phyloP scores from a whole-genome alignment of 768 basidiomycete species.

The Rhizopogon vesiculosus region DNA sequence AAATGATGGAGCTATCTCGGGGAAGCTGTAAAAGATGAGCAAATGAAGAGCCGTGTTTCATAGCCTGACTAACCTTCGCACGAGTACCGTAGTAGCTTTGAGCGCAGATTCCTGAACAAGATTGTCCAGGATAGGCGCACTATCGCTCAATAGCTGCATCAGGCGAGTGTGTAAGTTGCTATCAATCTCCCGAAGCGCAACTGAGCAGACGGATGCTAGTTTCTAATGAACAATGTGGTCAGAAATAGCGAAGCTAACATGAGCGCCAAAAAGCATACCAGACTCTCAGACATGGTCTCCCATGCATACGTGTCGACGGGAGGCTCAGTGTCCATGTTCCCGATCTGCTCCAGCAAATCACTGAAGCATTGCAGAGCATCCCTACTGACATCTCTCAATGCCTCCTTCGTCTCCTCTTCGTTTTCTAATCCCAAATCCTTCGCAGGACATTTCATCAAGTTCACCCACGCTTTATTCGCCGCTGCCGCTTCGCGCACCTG shows the following conservation, averaged over 20 bases:
- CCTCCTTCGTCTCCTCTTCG: slow-evolving; percentile 28
- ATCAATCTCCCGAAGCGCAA: slow-evolving; percentile 66
- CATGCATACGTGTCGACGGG: slow-evolving; percentile 84
- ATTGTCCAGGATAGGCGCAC: slow-evolving; percentile 77
- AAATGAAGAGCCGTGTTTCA: neutral
- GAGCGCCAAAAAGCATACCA: slow-evolving; percentile 42
- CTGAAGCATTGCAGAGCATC: slow-evolving; percentile 74
- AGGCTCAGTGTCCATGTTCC: slow-evolving; percentile 79
- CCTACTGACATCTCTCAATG: slow-evolving; percentile 45
- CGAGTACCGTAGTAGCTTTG: slow-evolving; percentile 78
- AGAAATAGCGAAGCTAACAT: neutral
- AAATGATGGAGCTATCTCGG: slow-evolving; percentile 70
- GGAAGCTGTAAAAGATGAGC: slow-evolving; percentile 51
- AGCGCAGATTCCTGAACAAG: slow-evolving; percentile 88
- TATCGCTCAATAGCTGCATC: slow-evolving; percentile 71
- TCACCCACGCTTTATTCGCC: slow-evolving; percentile 77
- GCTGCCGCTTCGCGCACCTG: slow-evolving; percentile 62
- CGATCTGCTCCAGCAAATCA: slow-evolving; percentile 72
- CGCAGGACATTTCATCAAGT: slow-evolving; percentile 53
- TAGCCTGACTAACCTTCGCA: slow-evolving; percentile 59
- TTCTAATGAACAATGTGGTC: slow-evolving; percentile 44
- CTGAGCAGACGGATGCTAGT: slow-evolving; percentile 78
- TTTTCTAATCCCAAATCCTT: slow-evolving; percentile 32
- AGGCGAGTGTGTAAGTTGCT: slow-evolving; percentile 64
- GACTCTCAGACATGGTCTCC: slow-evolving; percentile 89